A percentile compares a stretch with the other conserved stretches of the same genome.
Conservation (phyloP, 2,329 filamentous ascomycete genomes). For the Colletotrichum musicola region DNA sequence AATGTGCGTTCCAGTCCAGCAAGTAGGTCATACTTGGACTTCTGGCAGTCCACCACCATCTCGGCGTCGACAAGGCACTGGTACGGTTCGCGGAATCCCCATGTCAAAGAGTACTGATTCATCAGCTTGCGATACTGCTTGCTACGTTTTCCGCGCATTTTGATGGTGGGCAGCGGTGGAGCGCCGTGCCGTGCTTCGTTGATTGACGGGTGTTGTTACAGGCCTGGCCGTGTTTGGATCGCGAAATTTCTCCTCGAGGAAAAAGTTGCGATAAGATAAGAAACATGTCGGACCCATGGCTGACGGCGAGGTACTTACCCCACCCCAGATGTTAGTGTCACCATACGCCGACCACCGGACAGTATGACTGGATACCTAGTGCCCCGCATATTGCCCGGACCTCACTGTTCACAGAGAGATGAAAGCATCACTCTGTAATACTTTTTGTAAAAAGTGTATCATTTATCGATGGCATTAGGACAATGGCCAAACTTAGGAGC, state of each 20-base stretch:
- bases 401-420: too few relatives aligned
- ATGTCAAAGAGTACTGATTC: constrained; percentile 88
- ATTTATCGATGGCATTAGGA: constrained; percentile 1
- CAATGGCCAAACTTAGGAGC: constrained; percentile 3
- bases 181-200: constrained; percentile 10
- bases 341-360: too few relatives aligned
- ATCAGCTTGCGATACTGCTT: constrained; percentile 84
- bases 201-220: background rate
- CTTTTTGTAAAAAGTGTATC: background rate
- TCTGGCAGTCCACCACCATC: constrained; percentile 83
- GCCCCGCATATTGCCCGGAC: too few relatives aligned
- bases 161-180: constrained; percentile 38
- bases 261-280: constrained; percentile 41
- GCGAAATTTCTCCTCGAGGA: constrained; percentile 34
- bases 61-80: constrained; percentile 91
- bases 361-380: too few relatives aligned
- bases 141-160: constrained; percentile 62
- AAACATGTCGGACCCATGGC: too few relatives aligned
- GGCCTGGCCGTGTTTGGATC: constrained; percentile 2
- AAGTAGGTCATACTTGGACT: constrained; percentile 91
- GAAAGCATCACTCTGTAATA: background rate
- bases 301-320: constrained; percentile 12
- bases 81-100: constrained; percentile 93
- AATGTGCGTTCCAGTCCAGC: constrained; percentile 83
- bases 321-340: constrained; percentile 4